Percentiles rank a stretch among this genome's conserved stretches.
These are phyloP conservation scores for Phytophthora crassamura DNA, from an alignment of 352 stramenopile species.

Conservation along the genomic window DNA sequence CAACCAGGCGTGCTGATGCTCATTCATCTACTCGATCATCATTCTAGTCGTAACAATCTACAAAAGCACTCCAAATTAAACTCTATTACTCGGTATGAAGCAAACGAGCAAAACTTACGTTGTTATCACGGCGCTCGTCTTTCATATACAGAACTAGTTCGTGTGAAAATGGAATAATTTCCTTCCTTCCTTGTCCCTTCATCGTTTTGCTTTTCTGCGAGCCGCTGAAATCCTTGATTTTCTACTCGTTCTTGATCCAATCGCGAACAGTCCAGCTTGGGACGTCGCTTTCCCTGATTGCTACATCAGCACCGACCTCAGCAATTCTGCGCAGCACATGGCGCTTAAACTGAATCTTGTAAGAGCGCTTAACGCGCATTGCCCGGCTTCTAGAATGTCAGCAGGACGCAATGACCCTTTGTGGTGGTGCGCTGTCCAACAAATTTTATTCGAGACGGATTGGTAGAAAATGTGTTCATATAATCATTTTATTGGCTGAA, in stretches of 20 bases:
- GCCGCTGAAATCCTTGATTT: constrained; percentile 1
- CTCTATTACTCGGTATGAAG: no score
- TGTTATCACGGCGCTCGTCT: constrained; percentile 5
- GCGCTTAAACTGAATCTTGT: constrained; percentile 14
- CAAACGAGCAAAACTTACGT: neutral
- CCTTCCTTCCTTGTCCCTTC: constrained; percentile 22
- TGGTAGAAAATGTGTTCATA: no score
- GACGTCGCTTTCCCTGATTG: neutral
- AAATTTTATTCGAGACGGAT: no score
- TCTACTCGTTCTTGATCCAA: neutral
- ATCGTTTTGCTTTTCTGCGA: constrained; percentile 16
- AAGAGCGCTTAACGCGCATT: constrained; percentile 6
- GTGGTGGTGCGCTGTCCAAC: no score
- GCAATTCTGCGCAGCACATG: neutral
- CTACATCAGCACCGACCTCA: neutral
- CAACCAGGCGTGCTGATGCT: constrained; percentile 3
- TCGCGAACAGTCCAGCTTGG: constrained; percentile 10
- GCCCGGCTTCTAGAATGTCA: neutral
- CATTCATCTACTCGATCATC: constrained; percentile 18
- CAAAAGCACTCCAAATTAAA: neutral
- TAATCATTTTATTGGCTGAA: no score
- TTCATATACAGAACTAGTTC: constrained; percentile 18
- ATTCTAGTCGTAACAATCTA: constrained; percentile 3
- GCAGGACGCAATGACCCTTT: no score
- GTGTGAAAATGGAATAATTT: constrained; percentile 14